Base-by-base conservation (phyloP, 768 basidiomycete species). In the Mrakia blollopis region DNA sequence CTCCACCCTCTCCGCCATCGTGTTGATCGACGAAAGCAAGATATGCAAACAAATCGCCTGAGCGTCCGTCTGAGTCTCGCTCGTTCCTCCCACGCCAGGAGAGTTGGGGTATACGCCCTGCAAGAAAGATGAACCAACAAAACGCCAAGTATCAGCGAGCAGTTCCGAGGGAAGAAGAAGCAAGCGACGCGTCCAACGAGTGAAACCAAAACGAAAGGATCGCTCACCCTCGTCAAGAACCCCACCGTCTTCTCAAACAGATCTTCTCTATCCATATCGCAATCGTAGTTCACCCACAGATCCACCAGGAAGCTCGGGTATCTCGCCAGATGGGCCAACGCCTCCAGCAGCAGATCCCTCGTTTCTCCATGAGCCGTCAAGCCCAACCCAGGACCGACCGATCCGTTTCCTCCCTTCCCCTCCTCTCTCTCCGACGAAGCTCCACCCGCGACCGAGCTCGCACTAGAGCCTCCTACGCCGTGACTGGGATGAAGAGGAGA, bases 211-310 rank as follows among this genome's bases (percentile, higher is more conserved):
- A 30, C 18, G 44, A 57, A 1, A 39, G 13, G 25, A 5, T 21
- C 47, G 57, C 86, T 75, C 80, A 93, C 94, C 86, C 92, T 91
- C 10, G 93, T 92, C 79, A 83, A 72, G 83, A 98, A 97, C 35
- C 91, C 92, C 77, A 95, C 85, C 30, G 98, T 85, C 23, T 92
- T 87, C 82, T 98, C 95, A 80, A 95, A 96, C 75, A 98, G 84
- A 83, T 98, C 96, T 85, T 98, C 97, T 83, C 93, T 94, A 81
- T 98, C 96, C 79, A 91, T 89, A 81, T 97, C 94, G 81, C 94
- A 98, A 82, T 99, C 97, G 83, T 98, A 99, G 83, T 98, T 99
- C 74, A 89, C 87, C 85, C 93, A 99, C 21, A 97, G 86, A 81
- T 98, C 94, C 65, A 96, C 92, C 91, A 97, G 93, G 85, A 96